Base-by-base conservation (phyloP, 805 yeast species). In the Metschnikowia cerradonensis region DNA sequence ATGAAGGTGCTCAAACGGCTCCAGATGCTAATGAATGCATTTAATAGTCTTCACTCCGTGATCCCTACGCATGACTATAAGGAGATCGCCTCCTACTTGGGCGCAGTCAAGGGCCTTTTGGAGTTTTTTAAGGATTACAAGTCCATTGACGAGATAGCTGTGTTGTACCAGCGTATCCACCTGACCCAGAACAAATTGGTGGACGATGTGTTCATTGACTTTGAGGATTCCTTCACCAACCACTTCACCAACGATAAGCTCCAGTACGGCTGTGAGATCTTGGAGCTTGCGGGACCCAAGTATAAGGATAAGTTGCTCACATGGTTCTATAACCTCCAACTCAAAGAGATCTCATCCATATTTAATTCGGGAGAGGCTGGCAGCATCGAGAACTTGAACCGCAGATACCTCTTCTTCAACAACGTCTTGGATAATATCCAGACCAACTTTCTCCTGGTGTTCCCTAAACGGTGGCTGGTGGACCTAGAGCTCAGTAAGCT, bases 351-450 rank as follows among this genome's bases (percentile, higher is more conserved):
- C 41, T 78, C 78, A 34, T 71, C 81, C 20, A 89, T 94, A 10
- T 94, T 94, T 68, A 79, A 82, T 48, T 76, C 82, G 13, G 97
- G 90, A 59, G 99, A 94, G 67, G 99, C 99, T 0, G 97, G 97
- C 0, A 86, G 95, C 4, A 70, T 94, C 52, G 99, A 94, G 52
- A 94, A 94, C 66, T 68, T 94, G 47, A 78, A 82, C 31, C 73
- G 97, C 57, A 73, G 99, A 45, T 94, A 82, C 65, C 79, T 90
- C 32, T 92, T 86, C 65, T 88, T 89, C 67, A 84, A 85, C 57
- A 83, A 87, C 57, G 78, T 88, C 1, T 68, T 92, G 52, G 78
- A 77, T 48, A 75, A 77, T 20, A 81, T 83, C 57, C 83, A 82
- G 52, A 65, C 80, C 1, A 76, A 75, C 32, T 81, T 78, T 57